Evolutionary conservation across 192 early-diverging fungal genomes (phyloP), one percentile per base, ranked within the genome.

Genomic region (Haplosporangium gracile): DNA sequence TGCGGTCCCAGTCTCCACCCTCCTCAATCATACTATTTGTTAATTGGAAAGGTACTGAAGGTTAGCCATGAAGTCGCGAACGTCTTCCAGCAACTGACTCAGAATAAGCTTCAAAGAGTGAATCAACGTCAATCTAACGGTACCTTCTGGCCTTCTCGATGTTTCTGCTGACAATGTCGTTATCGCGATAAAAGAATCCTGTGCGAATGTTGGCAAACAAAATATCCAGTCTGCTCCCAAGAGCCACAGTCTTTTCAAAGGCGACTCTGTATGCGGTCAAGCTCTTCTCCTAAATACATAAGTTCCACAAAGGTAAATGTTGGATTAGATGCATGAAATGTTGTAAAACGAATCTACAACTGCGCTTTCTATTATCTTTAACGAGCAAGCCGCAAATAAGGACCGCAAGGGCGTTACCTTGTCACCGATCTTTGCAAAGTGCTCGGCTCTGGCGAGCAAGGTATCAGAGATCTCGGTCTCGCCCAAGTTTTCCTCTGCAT

Each of bases 1-100:
- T 93, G 65, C 99, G 94, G 92, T 99, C 99, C 99, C 99, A 99
- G 89, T 99, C 99, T 36, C 99, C 99, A 68, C 98, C 97, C 90
- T 99, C 96, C 85, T 99, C 96, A 79, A 99, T 97, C 86, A 99
- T 91, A 45, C 95, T 97, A 79, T 32, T 51, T 51, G 49, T 51
- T 18, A 18, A 20, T 22, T 20, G 49, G 5, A 18, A 51, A 6
- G 0, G 83, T 16, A 34, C n/a, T 36, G 34, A 20, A 43, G 6
- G 60, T 65, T 65, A 65, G 10, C 29, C 29, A 65, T 15, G 10
- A 29, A 32, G 26, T 32, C 11, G 10, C 60, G 11, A 15, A 0
- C 2, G 11, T 8, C 26, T 65, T 11, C 3, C 10, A 32, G 60
- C 13, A 65, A 2, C 2, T 29, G 29, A 34, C 32, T 8, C 32